Conservation (phyloP, 2,329 filamentous ascomycete genomes). For the Apiospora aurea region DNA sequence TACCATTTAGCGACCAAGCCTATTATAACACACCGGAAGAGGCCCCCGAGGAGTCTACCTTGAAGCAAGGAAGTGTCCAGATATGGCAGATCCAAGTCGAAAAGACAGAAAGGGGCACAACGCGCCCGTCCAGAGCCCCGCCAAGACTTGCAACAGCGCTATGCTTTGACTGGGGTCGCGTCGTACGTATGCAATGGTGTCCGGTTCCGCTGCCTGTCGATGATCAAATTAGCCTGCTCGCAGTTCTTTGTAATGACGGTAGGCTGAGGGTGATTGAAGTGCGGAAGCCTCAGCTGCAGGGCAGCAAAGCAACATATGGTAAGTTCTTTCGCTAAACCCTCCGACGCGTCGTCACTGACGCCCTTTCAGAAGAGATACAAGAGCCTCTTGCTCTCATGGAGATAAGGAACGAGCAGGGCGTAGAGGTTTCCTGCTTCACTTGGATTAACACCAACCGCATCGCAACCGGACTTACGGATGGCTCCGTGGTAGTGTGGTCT, state of each 20-base stretch:
- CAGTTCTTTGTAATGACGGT: conserved; percentile 59
- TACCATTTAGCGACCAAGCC: conserved; percentile 59
- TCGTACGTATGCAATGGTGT: conserved; percentile 60
- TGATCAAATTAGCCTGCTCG: conserved; percentile 50
- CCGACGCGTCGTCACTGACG: conserved; percentile 34
- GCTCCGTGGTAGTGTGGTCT: conserved; percentile 64
- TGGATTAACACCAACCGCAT: conserved; percentile 64
- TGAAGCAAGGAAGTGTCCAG: conserved; percentile 57
- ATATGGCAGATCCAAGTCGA: conserved; percentile 56
- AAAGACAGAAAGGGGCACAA: conserved; percentile 39
- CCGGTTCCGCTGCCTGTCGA: conserved; percentile 48
- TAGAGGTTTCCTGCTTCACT: conserved; percentile 59
- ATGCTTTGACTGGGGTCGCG: conserved; percentile 59
- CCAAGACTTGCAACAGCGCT: conserved; percentile 53
- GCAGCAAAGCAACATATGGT: background rate
- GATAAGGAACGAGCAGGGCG: conserved; percentile 53
- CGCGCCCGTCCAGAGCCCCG: conserved; percentile 42
- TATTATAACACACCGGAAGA: conserved; percentile 48
- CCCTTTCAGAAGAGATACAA: conserved; percentile 51
- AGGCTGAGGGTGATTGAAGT: conserved; percentile 57
- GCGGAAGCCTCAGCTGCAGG: conserved; percentile 34
- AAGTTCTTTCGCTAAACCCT: background rate
- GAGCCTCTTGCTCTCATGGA: conserved; percentile 53
- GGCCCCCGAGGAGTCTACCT: conserved; percentile 45
- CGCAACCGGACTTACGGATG: conserved; percentile 62